Evolutionary conservation across 345 rosid species (phyloP).

Genomic region (Carallia brachiata): DNA sequence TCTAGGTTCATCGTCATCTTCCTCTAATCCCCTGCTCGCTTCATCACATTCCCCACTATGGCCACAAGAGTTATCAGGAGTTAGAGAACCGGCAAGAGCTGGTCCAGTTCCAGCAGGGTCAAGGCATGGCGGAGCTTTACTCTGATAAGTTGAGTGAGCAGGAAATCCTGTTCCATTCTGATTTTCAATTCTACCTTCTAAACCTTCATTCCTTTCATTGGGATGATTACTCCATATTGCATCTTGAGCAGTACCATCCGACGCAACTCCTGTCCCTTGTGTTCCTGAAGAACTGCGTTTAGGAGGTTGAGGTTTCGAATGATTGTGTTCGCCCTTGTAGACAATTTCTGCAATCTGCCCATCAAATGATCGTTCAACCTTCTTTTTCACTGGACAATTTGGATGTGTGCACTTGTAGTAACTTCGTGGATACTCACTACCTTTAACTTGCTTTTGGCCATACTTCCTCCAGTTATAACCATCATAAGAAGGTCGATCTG

Average conservation of each 20-base stretch:
- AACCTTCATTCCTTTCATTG: slow-evolving; percentile 46
- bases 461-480: slow-evolving; percentile 99
- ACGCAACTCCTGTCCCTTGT: slow-evolving; percentile 39
- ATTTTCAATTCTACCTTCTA: slow-evolving; percentile 41
- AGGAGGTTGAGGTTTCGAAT: slow-evolving; percentile 73
- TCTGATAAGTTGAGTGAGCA: slow-evolving; percentile 25
- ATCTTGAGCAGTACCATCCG: slow-evolving; percentile 46
- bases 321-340: slow-evolving; percentile 92
- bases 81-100: slow-evolving; percentile 33
- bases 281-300: slow-evolving; percentile 49
- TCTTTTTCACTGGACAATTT: slow-evolving; percentile 87
- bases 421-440: slow-evolving; percentile 94
- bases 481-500: slow-evolving; percentile 68
- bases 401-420: slow-evolving; percentile 95
- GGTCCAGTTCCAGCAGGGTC: slow-evolving; percentile 34
- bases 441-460: slow-evolving; percentile 98
- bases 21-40: slow-evolving; percentile 50
- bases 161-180: slow-evolving; percentile 35
- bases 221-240: slow-evolving; percentile 32
- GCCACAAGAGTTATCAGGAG: slow-evolving; percentile 65
- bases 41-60: slow-evolving; percentile 66
- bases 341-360: slow-evolving; percentile 96
- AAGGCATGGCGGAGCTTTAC: slow-evolving; percentile 20
- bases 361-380: slow-evolving; percentile 84
- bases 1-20: slow-evolving; percentile 60